These are phyloP conservation scores for Penicillium palitans DNA, from an alignment of 2,329 filamentous ascomycete species.

Conservation along the genomic window DNA sequence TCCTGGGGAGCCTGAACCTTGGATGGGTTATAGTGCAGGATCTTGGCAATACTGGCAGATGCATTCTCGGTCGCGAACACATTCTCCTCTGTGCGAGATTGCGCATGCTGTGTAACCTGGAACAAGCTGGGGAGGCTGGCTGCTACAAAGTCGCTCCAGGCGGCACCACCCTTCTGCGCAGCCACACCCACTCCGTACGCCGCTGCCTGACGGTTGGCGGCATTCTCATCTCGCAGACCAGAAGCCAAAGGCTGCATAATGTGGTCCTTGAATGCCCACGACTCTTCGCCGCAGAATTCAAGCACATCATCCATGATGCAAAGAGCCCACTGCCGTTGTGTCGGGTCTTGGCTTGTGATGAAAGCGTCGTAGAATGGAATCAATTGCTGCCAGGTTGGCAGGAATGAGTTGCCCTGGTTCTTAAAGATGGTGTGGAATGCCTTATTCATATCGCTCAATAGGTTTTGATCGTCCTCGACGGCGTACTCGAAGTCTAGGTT, in stretches of 20 bases:
- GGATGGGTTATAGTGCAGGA: constrained; percentile 81
- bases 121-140: constrained; percentile 79
- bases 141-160: constrained; percentile 85
- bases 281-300: constrained; percentile 90
- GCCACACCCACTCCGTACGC: constrained; percentile 95
- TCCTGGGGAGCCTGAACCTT: constrained; percentile 75
- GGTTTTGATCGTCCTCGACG: constrained; percentile 94
- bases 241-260: constrained; percentile 85
- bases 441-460: constrained; percentile 99
- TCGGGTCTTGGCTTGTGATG: constrained; percentile 76
- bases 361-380: constrained; percentile 84
- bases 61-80: constrained; percentile 98
- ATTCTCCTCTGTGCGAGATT: constrained; percentile 86
- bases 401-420: constrained; percentile 82
- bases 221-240: constrained; percentile 80
- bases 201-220: constrained; percentile 92
- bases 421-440: constrained; percentile 99
- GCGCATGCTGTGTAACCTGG: constrained; percentile 75
- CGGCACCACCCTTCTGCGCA: constrained; percentile 82
- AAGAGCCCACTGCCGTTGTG: constrained; percentile 96
- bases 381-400: constrained; percentile 83
- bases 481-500: constrained; percentile 84
- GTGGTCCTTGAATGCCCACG: constrained; percentile 79
- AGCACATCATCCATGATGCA: constrained; percentile 98
- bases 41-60: constrained; percentile 94